Percentiles rank a stretch among this genome's conserved stretches.
phyloP scores from a whole-genome alignment of 495 filamentous ascomycete species.

The Neurospora pannonica region DNA sequence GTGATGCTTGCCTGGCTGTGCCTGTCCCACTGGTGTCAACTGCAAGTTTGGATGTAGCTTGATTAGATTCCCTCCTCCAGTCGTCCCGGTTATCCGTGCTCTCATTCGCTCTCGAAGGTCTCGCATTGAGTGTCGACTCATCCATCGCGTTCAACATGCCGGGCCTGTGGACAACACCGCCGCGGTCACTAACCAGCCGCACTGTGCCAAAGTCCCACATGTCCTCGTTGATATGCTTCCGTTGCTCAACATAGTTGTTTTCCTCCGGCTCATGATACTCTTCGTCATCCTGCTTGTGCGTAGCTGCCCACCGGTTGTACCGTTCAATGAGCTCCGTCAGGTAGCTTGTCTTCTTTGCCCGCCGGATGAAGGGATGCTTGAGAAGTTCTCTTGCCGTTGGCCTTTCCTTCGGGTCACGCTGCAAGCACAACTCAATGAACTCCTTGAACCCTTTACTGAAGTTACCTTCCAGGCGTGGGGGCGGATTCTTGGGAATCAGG shows the following conservation, averaged over 20 bases:
- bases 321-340: constrained; percentile 90
- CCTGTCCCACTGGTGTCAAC: constrained; percentile 17
- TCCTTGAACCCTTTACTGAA: constrained; percentile 91
- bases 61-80: constrained; percentile 27
- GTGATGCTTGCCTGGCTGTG: constrained; percentile 41
- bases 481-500: constrained; percentile 88
- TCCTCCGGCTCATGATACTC: constrained; percentile 20
- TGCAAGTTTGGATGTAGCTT: constrained; percentile 26
- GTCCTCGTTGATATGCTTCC: constrained; percentile 54
- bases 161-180: constrained; percentile 34
- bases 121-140: constrained; percentile 60
- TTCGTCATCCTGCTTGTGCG: constrained; percentile 57
- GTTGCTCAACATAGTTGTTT: constrained; percentile 25
- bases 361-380: constrained; percentile 79
- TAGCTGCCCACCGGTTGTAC: constrained; percentile 73
- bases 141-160: constrained; percentile 58
- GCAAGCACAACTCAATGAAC: constrained; percentile 79
- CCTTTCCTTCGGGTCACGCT: constrained; percentile 78
- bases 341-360: constrained; percentile 82
- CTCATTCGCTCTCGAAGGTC: constrained; percentile 38
- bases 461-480: constrained; percentile 72
- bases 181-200: constrained; percentile 54
- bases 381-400: constrained; percentile 82
- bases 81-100: constrained; percentile 41
- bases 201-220: constrained; percentile 97